Percentiles rank a stretch among this genome's conserved stretches.
These are phyloP conservation scores for Nepenthes mirabilis DNA, from an alignment of 148 eudicot species.

Conservation along the genomic window DNA sequence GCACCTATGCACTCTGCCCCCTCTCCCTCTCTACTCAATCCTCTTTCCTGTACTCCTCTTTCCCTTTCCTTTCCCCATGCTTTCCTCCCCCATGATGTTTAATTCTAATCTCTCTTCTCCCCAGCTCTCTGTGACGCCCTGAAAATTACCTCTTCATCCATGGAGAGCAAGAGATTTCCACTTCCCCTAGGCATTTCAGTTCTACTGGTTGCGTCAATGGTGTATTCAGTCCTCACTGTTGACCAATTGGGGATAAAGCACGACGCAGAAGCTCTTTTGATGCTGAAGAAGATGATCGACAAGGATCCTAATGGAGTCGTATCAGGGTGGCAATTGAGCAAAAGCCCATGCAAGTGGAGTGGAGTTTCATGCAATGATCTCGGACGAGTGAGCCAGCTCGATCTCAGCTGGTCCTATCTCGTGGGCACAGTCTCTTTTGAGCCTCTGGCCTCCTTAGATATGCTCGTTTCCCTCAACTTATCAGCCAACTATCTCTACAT, in stretches of 20 bases:
- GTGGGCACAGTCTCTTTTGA: slow-evolving; percentile 37
- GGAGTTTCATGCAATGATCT: slow-evolving; percentile 51
- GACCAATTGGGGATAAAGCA: slow-evolving; percentile 19
- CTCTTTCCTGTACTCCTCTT: too few species aligned
- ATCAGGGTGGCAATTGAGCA: slow-evolving; percentile 41
- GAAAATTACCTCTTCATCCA: not conserved
- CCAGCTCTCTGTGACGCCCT: too few species aligned
- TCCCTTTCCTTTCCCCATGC: too few species aligned
- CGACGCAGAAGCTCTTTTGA: slow-evolving; percentile 42
- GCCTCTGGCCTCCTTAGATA: slow-evolving; percentile 45
- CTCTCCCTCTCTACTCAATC: too few species aligned
- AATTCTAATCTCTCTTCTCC: too few species aligned
- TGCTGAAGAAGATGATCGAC: slow-evolving; percentile 66
- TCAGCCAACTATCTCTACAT: slow-evolving; percentile 48
- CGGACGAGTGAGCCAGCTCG: slow-evolving; percentile 49
- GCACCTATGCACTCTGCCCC: too few species aligned
- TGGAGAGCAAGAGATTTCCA: slow-evolving; percentile 7
- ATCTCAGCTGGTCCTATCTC: slow-evolving; percentile 56
- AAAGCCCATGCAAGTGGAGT: slow-evolving; percentile 52
- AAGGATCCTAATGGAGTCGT: slow-evolving; percentile 41
- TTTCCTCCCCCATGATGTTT: too few species aligned
- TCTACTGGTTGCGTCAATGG: not conserved
- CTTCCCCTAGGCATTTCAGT: slow-evolving; percentile 12
- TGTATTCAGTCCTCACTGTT: slow-evolving; percentile 6
- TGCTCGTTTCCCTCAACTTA: slow-evolving; percentile 48